Evolutionary conservation across 202 grass and related monocot species (phyloP).

Genomic region (Cymbopogon flexuosus): DNA sequence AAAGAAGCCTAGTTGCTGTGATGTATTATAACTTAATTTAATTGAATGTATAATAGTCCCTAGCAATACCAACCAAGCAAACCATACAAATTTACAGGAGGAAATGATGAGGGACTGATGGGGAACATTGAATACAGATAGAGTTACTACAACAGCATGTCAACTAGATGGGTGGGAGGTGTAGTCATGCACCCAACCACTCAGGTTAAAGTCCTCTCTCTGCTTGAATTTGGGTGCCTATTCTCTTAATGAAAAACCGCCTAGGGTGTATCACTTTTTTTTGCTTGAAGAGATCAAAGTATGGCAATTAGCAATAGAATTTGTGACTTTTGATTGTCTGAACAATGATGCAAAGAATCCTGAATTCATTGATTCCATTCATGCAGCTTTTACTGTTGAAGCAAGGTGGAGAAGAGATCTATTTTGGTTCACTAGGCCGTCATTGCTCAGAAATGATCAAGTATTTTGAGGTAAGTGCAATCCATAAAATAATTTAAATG

Average conservation of each 20-base stretch:
- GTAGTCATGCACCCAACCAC: not conserved
- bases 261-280: not conserved
- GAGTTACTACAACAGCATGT: not conserved
- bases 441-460: conserved; percentile 55
- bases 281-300: not conserved
- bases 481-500: not conserved
- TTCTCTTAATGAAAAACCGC: not conserved
- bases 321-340: not conserved
- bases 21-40: not conserved
- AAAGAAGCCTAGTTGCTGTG: not conserved
- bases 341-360: not conserved
- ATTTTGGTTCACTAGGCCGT: conserved; percentile 67
- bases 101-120: not conserved
- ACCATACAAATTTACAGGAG: not conserved
- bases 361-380: conserved; percentile 11
- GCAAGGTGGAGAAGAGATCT: conserved; percentile 87
- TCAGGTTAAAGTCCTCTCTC: not conserved
- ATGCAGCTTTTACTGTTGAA: conserved; percentile 75
- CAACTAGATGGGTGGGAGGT: not conserved
- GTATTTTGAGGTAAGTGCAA: conserved; percentile 63
- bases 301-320: not conserved
- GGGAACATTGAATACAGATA: not conserved
- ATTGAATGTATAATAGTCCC: not conserved
- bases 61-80: not conserved
- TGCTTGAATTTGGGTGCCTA: not conserved